phyloP scores from a whole-genome alignment of 2,329 filamentous ascomycete species.

The Albophoma yamanashiensis region DNA sequence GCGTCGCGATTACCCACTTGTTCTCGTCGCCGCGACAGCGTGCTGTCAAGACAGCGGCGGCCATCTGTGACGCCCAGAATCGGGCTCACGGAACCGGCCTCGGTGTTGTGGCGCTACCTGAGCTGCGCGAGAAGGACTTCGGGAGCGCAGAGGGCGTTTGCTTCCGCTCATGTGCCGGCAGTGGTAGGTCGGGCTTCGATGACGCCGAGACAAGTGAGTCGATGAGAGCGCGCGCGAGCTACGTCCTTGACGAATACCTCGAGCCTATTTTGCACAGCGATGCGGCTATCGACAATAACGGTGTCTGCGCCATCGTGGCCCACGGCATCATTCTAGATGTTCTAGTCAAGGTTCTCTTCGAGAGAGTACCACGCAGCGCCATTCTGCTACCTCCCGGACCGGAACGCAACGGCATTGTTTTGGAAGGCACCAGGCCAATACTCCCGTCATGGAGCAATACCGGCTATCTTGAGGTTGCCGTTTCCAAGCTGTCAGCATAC shows the following conservation, averaged over 20 bases:
- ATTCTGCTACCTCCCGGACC: conserved; percentile 8
- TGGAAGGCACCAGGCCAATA: conserved; percentile 5
- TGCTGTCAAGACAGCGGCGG: conserved; percentile 59
- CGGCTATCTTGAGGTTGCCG: conserved; percentile 28
- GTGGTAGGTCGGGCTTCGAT: conserved; percentile 16
- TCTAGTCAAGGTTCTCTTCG: conserved; percentile 53
- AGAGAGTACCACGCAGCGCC: conserved; percentile 29
- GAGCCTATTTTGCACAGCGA: conserved; percentile 31
- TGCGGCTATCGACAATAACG: conserved; percentile 2
- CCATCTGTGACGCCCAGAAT: conserved; percentile 48
- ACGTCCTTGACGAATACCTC: conserved; percentile 57
- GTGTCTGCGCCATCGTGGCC: conserved; percentile 55
- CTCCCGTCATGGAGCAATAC: conserved; percentile 41
- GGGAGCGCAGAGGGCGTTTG: conserved; percentile 58
- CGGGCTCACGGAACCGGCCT: conserved; percentile 5
- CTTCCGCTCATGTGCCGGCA: conserved; percentile 26
- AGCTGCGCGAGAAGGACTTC: conserved; percentile 65
- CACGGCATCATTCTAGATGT: conserved; percentile 73
- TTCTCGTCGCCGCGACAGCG: conserved; percentile 73
- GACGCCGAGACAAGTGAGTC: conserved; percentile 58
- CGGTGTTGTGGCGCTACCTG: conserved; percentile 14
- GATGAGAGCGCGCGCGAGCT: conserved; percentile 52
- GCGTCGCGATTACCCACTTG: conserved; percentile 42
- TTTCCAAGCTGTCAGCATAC: conserved; percentile 7
- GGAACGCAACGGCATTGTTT: neutral